phyloP scores from a whole-genome alignment of 768 basidiomycete genomes.

The Lactarius tabidus region DNA sequence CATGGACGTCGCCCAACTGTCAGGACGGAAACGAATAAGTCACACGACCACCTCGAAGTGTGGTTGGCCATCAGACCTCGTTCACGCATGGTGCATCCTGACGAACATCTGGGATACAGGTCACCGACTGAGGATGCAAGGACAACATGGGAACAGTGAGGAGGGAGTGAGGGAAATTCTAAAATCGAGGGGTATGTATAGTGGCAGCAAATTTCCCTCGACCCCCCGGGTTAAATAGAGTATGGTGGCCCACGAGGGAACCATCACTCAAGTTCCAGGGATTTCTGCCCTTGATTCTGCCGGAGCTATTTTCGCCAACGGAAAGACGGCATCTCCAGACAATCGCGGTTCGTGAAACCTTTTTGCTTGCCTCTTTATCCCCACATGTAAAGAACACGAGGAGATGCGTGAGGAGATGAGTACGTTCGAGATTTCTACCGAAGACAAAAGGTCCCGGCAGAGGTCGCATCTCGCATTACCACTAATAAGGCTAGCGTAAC shows the following conservation, averaged over 20 bases:
- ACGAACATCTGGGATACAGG: not conserved
- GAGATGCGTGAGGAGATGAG: not conserved
- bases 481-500: not conserved
- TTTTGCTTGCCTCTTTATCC: not conserved
- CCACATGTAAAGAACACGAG: not conserved
- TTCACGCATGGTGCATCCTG: slow-evolving; percentile 9
- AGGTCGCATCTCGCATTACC: not conserved
- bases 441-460: not conserved
- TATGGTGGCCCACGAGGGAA: not conserved
- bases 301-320: not conserved
- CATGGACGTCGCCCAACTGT: slow-evolving; percentile 50
- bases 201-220: slow-evolving; percentile 17
- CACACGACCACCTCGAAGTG: slow-evolving; percentile 11
- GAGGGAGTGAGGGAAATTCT: not conserved
- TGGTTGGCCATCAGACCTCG: slow-evolving; percentile 16
- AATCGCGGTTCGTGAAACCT: not conserved
- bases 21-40: slow-evolving; percentile 3
- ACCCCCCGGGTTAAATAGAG: slow-evolving; percentile 3
- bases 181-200: not conserved
- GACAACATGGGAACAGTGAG: slow-evolving; percentile 12
- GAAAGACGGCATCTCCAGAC: not conserved
- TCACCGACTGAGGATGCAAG: slow-evolving; percentile 6
- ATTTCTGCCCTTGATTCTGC: too few relatives aligned
- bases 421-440: not conserved
- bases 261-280: not conserved